Conservation (phyloP, 352 stramenopile genomes). For the Phytophthora litchii region DNA sequence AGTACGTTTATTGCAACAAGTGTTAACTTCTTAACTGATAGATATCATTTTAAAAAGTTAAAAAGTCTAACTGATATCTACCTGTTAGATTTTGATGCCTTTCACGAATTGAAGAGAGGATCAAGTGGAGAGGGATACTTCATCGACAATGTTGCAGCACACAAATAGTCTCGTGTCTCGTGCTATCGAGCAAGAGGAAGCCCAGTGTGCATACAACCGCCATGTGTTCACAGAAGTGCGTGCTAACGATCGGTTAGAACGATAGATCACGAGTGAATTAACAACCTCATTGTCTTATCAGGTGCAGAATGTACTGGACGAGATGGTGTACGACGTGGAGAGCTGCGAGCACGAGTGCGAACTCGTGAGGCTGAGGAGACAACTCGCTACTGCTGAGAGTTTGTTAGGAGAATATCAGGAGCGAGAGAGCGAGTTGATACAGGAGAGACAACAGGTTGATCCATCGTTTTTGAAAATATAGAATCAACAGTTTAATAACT, state of each 20-base stretch:
- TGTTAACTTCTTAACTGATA: no score
- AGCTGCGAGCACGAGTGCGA: constrained; percentile 66
- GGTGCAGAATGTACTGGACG: constrained; percentile 71
- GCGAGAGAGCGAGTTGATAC: constrained; percentile 64
- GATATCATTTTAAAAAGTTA: no score
- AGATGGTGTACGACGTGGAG: constrained; percentile 89
- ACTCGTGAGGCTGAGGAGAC: constrained; percentile 35
- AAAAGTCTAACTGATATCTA: no score
- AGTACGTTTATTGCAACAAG: no score
- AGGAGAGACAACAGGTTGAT: constrained; percentile 64
- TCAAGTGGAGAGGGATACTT: not conserved
- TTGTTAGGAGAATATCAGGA: constrained; percentile 55
- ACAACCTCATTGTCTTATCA: constrained; percentile 14
- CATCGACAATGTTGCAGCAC: constrained; percentile 40
- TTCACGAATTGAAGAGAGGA: constrained; percentile 11
- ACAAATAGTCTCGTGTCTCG: constrained; percentile 40
- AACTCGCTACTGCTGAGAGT: constrained; percentile 43
- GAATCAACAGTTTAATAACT: constrained; percentile 1
- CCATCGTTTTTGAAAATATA: not conserved
- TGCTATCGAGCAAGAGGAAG: constrained; percentile 52
- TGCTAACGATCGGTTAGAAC: not conserved
- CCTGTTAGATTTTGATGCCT: no score
- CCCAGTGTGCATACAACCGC: constrained; percentile 44
- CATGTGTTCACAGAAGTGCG: constrained; percentile 53
- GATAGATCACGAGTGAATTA: not conserved